These are phyloP conservation scores for Daucus carota DNA, from an alignment of 129 eudicot species.

Conservation along the genomic window DH1_v3.0 NC_030386.2:28381001-28381500, in stretches of 20 bases:
- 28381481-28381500: neutral
- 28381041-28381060: constrained; percentile 68
- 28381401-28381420: too few species aligned
- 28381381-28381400: neutral
- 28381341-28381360: neutral
- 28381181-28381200: neutral
- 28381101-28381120: neutral
- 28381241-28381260: neutral
- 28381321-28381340: neutral
- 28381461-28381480: neutral
- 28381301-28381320: neutral
- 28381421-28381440: neutral
- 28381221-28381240: neutral
- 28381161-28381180: neutral
- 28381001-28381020: constrained; percentile 54
- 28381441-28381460: neutral
- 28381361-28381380: neutral
- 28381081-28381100: neutral
- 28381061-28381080: neutral
- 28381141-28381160: neutral
- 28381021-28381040: constrained; percentile 74
- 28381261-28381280: neutral
- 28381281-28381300: neutral
- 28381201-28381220: neutral
- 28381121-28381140: neutral